These are phyloP conservation scores for Flaveria ramosissima DNA, from an alignment of 129 eudicot genomes.

Conservation along the genomic window DNA sequence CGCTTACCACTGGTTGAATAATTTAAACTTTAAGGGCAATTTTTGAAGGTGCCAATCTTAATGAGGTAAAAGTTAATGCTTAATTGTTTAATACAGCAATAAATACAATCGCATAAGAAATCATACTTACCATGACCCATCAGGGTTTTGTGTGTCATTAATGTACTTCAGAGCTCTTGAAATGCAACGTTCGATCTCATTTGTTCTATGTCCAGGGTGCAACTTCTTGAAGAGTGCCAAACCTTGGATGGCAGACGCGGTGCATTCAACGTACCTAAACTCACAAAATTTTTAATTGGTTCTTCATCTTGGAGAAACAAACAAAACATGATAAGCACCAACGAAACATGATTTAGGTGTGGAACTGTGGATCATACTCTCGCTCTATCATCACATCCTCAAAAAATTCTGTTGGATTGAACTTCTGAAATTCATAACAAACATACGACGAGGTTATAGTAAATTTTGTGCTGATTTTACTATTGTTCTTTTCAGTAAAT, in stretches of 20 bases:
- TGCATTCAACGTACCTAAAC: conserved; percentile 74
- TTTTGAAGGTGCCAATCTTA: too few species aligned
- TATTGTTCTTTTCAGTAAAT: too few species aligned
- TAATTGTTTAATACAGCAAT: not conserved
- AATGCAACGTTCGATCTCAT: conserved; percentile 52
- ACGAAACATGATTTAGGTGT: too few species aligned
- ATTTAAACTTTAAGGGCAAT: too few species aligned
- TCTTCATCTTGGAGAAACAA: not conserved
- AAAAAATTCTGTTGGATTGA: conserved; percentile 61
- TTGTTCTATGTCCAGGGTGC: conserved; percentile 52
- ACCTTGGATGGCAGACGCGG: conserved; percentile 53
- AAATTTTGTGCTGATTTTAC: not conserved
- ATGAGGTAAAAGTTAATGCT: too few species aligned
- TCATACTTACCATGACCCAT: conserved; percentile 64
- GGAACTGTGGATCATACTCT: conserved; percentile 70
- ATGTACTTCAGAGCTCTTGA: conserved; percentile 47
- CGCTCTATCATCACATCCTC: conserved; percentile 61
- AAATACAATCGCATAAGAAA: not conserved
- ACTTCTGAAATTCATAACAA: conserved; percentile 40
- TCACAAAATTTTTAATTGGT: not conserved
- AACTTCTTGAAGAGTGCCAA: conserved; percentile 49
- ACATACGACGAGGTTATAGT: not conserved
- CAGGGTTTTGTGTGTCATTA: conserved; percentile 46
- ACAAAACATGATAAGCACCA: not conserved
- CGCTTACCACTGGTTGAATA: too few species aligned